These are phyloP conservation scores for Polygonum maritimum DNA, from an alignment of 148 eudicot genomes.

Conservation along the genomic window DNA sequence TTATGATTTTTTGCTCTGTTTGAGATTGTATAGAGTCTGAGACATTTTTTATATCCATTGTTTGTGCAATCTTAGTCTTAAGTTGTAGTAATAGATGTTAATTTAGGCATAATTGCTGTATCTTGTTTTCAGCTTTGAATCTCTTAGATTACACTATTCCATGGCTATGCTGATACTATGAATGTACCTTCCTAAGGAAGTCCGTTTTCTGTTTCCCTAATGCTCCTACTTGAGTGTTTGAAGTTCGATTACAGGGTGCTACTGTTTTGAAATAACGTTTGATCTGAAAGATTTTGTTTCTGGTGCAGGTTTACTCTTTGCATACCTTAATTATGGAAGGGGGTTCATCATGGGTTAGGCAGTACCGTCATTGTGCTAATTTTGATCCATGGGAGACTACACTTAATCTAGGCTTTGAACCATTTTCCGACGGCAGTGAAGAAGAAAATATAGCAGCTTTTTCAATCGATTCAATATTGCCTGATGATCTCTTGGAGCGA, in stretches of 20 bases:
- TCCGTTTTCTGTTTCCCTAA: neutral
- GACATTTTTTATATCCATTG: neutral
- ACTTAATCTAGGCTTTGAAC: slow-evolving; percentile 17
- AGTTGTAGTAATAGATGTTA: neutral
- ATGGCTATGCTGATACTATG: neutral
- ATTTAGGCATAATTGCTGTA: neutral
- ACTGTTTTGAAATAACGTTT: neutral
- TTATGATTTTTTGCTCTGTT: neutral
- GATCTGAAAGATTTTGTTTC: neutral
- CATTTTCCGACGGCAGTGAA: slow-evolving; percentile 30
- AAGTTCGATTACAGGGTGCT: neutral
- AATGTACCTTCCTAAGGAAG: neutral
- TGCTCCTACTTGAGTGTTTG: neutral
- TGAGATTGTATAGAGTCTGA: no score
- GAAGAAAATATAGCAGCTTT: slow-evolving; percentile 38
- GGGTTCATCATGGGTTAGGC: slow-evolving; percentile 47
- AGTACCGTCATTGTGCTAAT: slow-evolving; percentile 13
- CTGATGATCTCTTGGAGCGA: slow-evolving; percentile 80
- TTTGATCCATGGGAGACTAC: slow-evolving; percentile 5
- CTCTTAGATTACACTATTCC: neutral
- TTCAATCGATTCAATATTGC: slow-evolving; percentile 56
- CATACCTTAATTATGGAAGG: slow-evolving; percentile 32
- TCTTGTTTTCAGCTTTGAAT: neutral
- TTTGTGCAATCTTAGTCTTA: neutral
- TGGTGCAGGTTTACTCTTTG: slow-evolving; percentile 2